Evolutionary conservation across 2,329 filamentous ascomycete genomes (phyloP), one percentile per base, ranked within the genome.

Genomic region (Ophiosphaerella herpotricha): DNA sequence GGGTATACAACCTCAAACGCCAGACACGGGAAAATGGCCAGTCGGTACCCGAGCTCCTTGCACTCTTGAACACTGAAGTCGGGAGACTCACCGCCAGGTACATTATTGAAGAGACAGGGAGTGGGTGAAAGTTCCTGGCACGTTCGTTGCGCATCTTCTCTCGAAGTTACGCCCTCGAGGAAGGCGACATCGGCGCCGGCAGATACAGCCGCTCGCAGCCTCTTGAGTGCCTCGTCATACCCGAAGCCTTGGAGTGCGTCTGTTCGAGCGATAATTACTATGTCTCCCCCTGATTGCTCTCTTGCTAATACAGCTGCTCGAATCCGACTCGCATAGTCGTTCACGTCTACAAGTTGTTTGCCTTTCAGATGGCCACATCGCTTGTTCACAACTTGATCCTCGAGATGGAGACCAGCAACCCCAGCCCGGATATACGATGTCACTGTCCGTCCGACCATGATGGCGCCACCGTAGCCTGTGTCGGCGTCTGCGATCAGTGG

Each of bases 231-330:
- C 57, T 81, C 82, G 8, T 83, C 81, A 54, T 82, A 87, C 0
- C 84, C 84, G 5, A 78, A 73, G 0, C 75, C 72, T 52, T 84
- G 82, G 3, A 85, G 70, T 1, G 85, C 81, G 58, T 88, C 85
- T 0, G 85, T 87, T 9, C 85, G 77, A 1, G 84, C 85, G 48
- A 88, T 87, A 47, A 88, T 78, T 24, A 88, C 78, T 33, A 88
- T 84, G 54, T 87, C 84, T 13, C 77, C 77, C 9, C 75, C 74
- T 26, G 80, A 64, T 14, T 74, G 71, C 18, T 76, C 68, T 2
- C 83, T 74, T 1, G 83, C 80, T 7, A 76, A 71, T 11, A 71
- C 74, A 0, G 83, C 83, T 0, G 85, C 84, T 0, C 79, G 74
- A 60, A 88, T 83, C 0, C 85, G 77, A n/a, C 75, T 68, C n/a